Evolutionary conservation across 2,329 filamentous ascomycete genomes (phyloP).

Genomic region (Neofusicoccum umdonicola): DNA sequence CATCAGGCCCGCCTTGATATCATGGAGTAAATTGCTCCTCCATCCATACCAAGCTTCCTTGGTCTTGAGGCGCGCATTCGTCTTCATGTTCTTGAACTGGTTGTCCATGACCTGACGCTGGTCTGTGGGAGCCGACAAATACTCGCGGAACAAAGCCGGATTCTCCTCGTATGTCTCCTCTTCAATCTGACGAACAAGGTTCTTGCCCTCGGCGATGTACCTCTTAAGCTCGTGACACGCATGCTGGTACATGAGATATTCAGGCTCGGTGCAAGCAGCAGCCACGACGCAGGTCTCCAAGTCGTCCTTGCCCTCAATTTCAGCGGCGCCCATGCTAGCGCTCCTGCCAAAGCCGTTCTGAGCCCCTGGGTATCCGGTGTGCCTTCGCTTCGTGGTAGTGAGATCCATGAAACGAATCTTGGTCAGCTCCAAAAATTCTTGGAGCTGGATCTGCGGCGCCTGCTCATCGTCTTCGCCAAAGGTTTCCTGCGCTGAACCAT

Average conservation of each 20-base stretch:
- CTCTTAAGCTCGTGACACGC: constrained; percentile 94
- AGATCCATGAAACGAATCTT: constrained; percentile 98
- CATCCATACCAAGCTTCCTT: constrained; percentile 99
- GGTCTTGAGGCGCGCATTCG: constrained; percentile 81
- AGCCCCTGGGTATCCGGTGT: constrained; percentile 61
- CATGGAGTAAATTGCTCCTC: constrained; percentile 83
- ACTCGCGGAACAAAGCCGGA: constrained; percentile 86
- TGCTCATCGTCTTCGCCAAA: constrained; percentile 25
- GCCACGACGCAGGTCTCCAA: constrained; percentile 82
- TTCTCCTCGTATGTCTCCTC: constrained; percentile 85
- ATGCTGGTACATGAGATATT: constrained; percentile 92
- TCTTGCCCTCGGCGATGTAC: constrained; percentile 89
- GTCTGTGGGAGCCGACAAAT: constrained; percentile 79
- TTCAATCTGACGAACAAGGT: constrained; percentile 88
- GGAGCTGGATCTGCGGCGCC: constrained; percentile 69
- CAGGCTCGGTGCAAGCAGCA: constrained; percentile 85
- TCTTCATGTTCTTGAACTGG: constrained; percentile 97
- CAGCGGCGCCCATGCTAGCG: constrained; percentile 24
- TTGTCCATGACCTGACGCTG: constrained; percentile 88
- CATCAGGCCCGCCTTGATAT: constrained; percentile 76
- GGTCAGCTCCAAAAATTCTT: constrained; percentile 92
- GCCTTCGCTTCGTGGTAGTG: constrained; percentile 78
- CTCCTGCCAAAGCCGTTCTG: constrained; percentile 31
- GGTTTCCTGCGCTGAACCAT: constrained; percentile 48
- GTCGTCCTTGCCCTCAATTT: constrained; percentile 47